phyloP scores from a whole-genome alignment of 441 rosid species.

The Macaranga tanarius region DNA sequence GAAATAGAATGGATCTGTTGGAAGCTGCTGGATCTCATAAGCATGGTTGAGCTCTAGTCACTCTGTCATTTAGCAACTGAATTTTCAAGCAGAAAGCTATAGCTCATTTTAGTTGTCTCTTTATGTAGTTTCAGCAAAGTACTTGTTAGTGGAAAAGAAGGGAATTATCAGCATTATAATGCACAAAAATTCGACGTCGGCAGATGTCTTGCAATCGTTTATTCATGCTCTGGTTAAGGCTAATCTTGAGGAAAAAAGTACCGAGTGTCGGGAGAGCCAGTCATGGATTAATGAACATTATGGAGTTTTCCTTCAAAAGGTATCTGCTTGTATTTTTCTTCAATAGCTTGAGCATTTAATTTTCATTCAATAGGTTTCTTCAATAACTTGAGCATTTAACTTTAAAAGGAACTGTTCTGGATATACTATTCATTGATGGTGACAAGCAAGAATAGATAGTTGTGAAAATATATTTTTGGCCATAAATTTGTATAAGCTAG shows the following conservation, averaged over 20 bases:
- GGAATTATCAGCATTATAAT: conserved; percentile 46
- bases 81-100: neutral
- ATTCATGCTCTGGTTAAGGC: conserved; percentile 72
- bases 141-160: conserved; percentile 57
- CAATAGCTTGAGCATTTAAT: neutral
- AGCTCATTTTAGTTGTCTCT: conserved; percentile 15
- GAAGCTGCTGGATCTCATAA: conserved; percentile 47
- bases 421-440: neutral
- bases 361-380: conserved; percentile 61
- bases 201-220: conserved; percentile 74
- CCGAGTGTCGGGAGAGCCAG: conserved; percentile 46
- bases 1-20: conserved; percentile 59
- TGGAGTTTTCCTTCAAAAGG: conserved; percentile 60
- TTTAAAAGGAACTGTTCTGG: neutral
- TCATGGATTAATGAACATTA: conserved; percentile 84
- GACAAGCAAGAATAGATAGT: neutral
- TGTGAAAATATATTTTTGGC: neutral
- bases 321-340: conserved; percentile 23
- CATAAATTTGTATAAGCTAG: neutral
- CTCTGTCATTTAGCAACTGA: neutral
- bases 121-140: conserved; percentile 46
- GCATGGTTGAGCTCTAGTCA: conserved; percentile 47
- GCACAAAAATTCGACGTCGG: conserved; percentile 61
- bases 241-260: conserved; percentile 29
- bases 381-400: neutral